phyloP scores from a whole-genome alignment of 306 rosid species.

The Dalbergia cochinchinensis region DNA sequence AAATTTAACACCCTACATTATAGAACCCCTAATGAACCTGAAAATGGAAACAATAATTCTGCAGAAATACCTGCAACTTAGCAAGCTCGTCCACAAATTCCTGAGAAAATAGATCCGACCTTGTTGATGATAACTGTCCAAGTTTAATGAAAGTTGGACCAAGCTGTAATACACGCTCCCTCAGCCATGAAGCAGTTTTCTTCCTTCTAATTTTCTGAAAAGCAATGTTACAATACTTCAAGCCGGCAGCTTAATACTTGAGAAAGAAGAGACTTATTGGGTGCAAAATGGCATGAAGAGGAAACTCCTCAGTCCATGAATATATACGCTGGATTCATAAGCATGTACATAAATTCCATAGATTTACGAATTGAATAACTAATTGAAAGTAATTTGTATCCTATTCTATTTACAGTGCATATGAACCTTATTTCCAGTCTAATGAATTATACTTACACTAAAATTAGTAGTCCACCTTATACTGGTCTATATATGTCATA shows the following conservation, averaged over 20 bases:
- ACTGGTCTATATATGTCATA: no score
- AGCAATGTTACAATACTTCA: no score
- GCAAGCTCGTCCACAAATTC: slow-evolving; percentile 90
- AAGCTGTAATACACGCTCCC: slow-evolving; percentile 80
- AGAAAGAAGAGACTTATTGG: background rate
- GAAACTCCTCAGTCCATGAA: no score
- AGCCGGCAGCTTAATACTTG: background rate
- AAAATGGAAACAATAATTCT: background rate
- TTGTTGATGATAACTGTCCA: slow-evolving; percentile 85
- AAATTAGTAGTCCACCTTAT: no score
- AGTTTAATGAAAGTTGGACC: slow-evolving; percentile 93
- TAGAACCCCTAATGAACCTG: background rate
- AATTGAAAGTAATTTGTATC: no score
- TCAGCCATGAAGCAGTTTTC: slow-evolving; percentile 84
- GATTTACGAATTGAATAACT: no score
- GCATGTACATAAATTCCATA: no score
- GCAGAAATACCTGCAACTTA: slow-evolving; percentile 69
- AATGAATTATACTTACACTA: no score
- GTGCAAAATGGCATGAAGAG: no score
- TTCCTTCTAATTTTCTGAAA: slow-evolving; percentile 66
- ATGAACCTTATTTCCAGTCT: no score
- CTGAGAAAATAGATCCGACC: slow-evolving; percentile 84
- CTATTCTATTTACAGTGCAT: no score
- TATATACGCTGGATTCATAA: no score
- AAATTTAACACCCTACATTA: background rate